These are phyloP conservation scores for Saprolegnia diclina DNA, from an alignment of 352 stramenopile species.

Conservation along the genomic window DNA sequence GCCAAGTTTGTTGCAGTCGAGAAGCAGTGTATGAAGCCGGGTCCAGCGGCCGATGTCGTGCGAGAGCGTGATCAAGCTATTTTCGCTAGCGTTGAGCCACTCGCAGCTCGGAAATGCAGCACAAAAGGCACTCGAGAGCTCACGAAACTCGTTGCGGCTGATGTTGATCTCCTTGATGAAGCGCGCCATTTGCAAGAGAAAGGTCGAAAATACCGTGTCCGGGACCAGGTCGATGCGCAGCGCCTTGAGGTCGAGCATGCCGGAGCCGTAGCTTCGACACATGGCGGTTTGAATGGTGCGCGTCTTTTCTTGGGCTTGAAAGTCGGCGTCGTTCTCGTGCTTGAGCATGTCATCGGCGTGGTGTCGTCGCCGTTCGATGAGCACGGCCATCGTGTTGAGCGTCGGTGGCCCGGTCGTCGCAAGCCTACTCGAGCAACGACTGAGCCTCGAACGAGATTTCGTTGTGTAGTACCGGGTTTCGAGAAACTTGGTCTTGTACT, in stretches of 20 bases:
- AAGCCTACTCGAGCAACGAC: conserved; percentile 26
- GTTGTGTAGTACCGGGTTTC: conserved; percentile 36
- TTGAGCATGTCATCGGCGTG: conserved; percentile 9
- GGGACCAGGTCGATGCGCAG: conserved; percentile 60
- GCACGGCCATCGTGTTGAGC: conserved; percentile 55
- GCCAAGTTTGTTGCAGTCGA: conserved; percentile 57
- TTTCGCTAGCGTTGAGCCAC: conserved; percentile 56
- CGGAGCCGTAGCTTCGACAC: conserved; percentile 45
- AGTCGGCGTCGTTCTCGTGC: conserved; percentile 15
- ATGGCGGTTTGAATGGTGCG: conserved; percentile 39
- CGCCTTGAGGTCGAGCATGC: conserved; percentile 56
- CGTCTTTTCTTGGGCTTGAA: conserved; percentile 25
- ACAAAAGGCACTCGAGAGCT: conserved; percentile 49
- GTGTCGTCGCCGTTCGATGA: conserved; percentile 42
- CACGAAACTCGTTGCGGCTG: conserved; percentile 58
- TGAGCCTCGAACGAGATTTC: too few species aligned
- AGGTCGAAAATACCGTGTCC: conserved; percentile 45
- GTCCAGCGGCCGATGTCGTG: conserved; percentile 11
- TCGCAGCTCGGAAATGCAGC: conserved; percentile 48
- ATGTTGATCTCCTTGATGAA: conserved; percentile 57
- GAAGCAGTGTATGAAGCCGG: conserved; percentile 39
- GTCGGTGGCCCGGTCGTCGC: conserved; percentile 56
- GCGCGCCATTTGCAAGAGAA: conserved; percentile 58
- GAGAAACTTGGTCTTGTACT: conserved; percentile 47
- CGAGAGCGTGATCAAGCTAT: conserved; percentile 35